Evolutionary conservation across 2,329 filamentous ascomycete species (phyloP), one percentile per base, ranked within the genome.

Genomic region (Amauroascus niger): DNA sequence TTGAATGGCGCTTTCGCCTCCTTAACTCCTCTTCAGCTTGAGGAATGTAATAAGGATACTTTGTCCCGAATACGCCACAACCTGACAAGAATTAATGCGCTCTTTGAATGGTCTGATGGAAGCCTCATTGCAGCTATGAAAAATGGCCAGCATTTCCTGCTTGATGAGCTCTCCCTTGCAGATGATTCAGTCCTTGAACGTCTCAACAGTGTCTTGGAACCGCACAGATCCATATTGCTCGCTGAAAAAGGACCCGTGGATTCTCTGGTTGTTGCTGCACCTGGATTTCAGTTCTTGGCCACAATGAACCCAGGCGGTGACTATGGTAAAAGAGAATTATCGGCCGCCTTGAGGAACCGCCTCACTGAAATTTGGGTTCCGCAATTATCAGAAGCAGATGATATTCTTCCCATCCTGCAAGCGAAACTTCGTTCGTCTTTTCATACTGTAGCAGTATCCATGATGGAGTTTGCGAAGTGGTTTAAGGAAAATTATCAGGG

Each of bases 341-440:
- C 93, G 0, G 93, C 93, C 2, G 94, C 93, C 13, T 74, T 99
- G 56, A 81, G 93, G 44, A 98, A 99, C 67, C 87, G 93, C 56
- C 95, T 99, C 67, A 99, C 93, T 0, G 93, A 99, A 69, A 96
- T 99, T 7, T 98, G 93, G 93, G 93, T 97, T 0, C 89, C 93
- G 1, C 80, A 90, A 1, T 74, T 97, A 55, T 89, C 88, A 0
- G 87, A 91, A 56, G 79, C 82, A 49, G 83, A 89, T 28, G 94
- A 99, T 65, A 84, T 97, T 32, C 72, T 89, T 18, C 86, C 94
- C 41, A 98, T 99, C 60, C 82, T 97, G 14, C 74, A 78, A 49
- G 81, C 83, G 11, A 96, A 95, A 67, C 75, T 98, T 16, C 69
- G 70, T 3, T 67, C 75, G 0, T 69, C 73, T 14, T 76, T 79